Conservation (phyloP, 2,329 filamentous ascomycete genomes). For the Fusarium sororula region DNA sequence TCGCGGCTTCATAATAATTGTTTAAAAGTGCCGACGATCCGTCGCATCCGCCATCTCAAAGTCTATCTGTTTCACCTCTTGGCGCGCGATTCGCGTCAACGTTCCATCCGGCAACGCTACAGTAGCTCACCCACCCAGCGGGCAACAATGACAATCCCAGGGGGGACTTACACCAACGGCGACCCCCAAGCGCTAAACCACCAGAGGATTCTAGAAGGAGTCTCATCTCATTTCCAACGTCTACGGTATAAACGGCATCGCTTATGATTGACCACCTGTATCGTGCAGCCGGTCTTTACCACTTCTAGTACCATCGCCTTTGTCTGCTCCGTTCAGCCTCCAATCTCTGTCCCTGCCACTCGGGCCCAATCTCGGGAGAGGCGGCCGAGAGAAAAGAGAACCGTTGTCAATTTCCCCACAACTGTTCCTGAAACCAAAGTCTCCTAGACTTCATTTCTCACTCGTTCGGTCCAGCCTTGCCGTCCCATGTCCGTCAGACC, state of each 20-base stretch:
- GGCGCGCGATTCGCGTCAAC: background rate
- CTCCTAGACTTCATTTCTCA: conserved; percentile 35
- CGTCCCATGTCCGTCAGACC: conserved; percentile 34
- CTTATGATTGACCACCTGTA: conserved; percentile 23
- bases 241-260: background rate
- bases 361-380: conserved; percentile 37
- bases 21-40: conserved; percentile 9
- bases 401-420: conserved; percentile 29
- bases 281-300: conserved; percentile 26
- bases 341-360: conserved; percentile 23
- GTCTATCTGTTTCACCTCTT: conserved; percentile 3
- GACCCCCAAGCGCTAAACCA: conserved; percentile 1
- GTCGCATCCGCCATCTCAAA: conserved; percentile 17
- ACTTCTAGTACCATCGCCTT: conserved; percentile 10
- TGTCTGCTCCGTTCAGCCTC: conserved; percentile 7
- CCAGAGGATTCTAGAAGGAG: conserved; percentile 17
- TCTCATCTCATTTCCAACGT: conserved; percentile 1
- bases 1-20: conserved; percentile 11
- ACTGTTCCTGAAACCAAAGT: conserved; percentile 40
- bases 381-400: conserved; percentile 16
- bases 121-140: background rate
- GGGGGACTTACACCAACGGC: background rate
- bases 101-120: conserved; percentile 21
- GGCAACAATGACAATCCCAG: background rate
- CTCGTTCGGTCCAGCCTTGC: conserved; percentile 34